A percentile compares a stretch with the other conserved stretches of the same genome.
phyloP scores from a whole-genome alignment of 2,329 filamentous ascomycete genomes.

The Curvularia sp. region DNA sequence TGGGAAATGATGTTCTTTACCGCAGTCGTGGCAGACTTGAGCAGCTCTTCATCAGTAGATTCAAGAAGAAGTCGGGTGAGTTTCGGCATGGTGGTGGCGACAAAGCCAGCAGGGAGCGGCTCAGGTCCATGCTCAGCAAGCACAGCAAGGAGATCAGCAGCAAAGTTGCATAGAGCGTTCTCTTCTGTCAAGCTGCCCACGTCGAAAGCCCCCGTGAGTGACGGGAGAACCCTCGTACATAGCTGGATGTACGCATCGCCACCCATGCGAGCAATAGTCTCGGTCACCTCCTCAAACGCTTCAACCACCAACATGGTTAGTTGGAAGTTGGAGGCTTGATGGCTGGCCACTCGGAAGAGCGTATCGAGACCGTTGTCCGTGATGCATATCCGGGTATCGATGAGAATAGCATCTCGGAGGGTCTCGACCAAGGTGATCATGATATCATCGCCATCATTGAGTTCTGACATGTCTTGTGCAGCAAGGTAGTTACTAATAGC shows the following conservation, averaged over 20 bases:
- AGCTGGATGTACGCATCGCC: slow-evolving; percentile 76
- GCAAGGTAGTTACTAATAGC: slow-evolving; percentile 76
- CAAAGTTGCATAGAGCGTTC: slow-evolving; percentile 83
- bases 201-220: slow-evolving; percentile 87
- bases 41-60: slow-evolving; percentile 84
- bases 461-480: slow-evolving; percentile 79
- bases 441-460: slow-evolving; percentile 89
- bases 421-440: slow-evolving; percentile 90
- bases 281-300: slow-evolving; percentile 87
- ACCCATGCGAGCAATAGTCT: slow-evolving; percentile 68
- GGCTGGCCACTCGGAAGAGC: slow-evolving; percentile 87
- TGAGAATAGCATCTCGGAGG: slow-evolving; percentile 79
- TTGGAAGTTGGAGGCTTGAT: slow-evolving; percentile 89
- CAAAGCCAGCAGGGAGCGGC: slow-evolving; percentile 85
- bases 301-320: slow-evolving; percentile 87
- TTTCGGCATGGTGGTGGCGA: slow-evolving; percentile 85
- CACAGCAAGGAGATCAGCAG: slow-evolving; percentile 81
- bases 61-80: slow-evolving; percentile 81
- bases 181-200: slow-evolving; percentile 86
- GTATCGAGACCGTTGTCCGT: slow-evolving; percentile 79
- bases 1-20: slow-evolving; percentile 90
- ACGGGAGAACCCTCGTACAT: slow-evolving; percentile 85
- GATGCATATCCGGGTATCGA: slow-evolving; percentile 78
- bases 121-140: slow-evolving; percentile 83
- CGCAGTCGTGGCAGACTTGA: slow-evolving; percentile 83